Percentiles rank a stretch among this genome's conserved stretches.
phyloP scores from a whole-genome alignment of 208 protist species.

The Trypanosoma vivax region DNA sequence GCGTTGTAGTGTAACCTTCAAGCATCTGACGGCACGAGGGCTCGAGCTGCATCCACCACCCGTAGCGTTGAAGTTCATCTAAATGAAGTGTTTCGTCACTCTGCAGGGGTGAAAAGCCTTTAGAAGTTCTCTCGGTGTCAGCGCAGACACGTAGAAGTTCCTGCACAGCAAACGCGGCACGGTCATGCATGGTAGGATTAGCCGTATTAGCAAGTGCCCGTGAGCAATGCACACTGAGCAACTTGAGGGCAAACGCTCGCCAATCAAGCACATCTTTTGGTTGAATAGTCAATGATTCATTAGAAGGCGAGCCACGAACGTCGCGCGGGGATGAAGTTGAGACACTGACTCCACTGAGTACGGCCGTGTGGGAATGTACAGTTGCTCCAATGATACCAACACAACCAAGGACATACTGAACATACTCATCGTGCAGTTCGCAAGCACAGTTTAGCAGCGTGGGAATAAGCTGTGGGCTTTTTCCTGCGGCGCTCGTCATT shows the following conservation, averaged over 20 bases:
- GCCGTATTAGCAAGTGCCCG: constrained; percentile 70
- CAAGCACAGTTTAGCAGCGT: constrained; percentile 57
- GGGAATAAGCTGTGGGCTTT: constrained; percentile 39
- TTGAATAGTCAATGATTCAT: background rate
- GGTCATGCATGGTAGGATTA: constrained; percentile 73
- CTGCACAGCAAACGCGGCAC: constrained; percentile 79
- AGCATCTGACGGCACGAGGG: constrained; percentile 47
- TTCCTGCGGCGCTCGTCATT: constrained; percentile 43
- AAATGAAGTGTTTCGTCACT: constrained; percentile 39
- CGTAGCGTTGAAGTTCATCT: constrained; percentile 68
- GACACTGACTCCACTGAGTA: background rate
- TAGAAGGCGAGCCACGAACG: too few relatives aligned
- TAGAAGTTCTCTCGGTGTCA: constrained; percentile 33
- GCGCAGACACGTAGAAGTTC: constrained; percentile 71
- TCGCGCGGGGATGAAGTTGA: too few relatives aligned
- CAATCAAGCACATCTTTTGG: constrained; percentile 47
- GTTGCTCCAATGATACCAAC: constrained; percentile 74
- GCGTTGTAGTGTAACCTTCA: constrained; percentile 67
- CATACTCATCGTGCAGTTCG: constrained; percentile 42
- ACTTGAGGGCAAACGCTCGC: constrained; percentile 45
- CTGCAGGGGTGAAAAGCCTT: constrained; percentile 32
- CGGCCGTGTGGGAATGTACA: constrained; percentile 10
- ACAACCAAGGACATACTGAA: constrained; percentile 52
- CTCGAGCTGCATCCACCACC: constrained; percentile 71
- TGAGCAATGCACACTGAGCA: constrained; percentile 67